Base-by-base conservation (phyloP, 2,329 filamentous ascomycete species). In the Colletotrichum tropicale region DNA sequence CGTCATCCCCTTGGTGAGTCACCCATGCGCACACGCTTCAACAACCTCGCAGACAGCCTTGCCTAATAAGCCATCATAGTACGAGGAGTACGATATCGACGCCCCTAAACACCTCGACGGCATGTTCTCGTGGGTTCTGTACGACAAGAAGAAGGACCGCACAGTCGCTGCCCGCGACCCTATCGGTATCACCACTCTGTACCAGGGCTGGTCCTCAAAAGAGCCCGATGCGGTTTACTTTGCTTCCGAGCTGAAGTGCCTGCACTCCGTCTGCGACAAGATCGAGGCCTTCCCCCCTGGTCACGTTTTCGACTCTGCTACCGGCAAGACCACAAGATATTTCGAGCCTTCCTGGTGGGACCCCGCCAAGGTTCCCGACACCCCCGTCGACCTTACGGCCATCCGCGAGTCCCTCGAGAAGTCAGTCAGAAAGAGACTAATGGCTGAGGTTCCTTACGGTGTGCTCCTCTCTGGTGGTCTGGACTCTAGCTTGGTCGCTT, bases 111-210 rank as follows among this genome's bases (percentile, higher is more conserved):
- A 95, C 86, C 93, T 99, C 80, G 97, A 99, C 85, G 97, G 97
- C 88, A 99, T 99, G 97, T 99, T 99, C 91, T 98, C 96, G 18
- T 99, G 98, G 88, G 96, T 99, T 72, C 91, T 99, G 69, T 98
- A 98, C 87, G 97, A 99, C 89, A 98, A 98, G 91, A 93, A 92
- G 80, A 93, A 96, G 85, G 94, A 99, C 89, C 94, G 97, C 80
- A 94, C 96, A 77, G 93, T 99, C 82, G 97, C 97, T 74, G 97
- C 97, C 71, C 93, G 97, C 84, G 97, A 99, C 85, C 97, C 97
- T 43, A 98, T 99, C 81, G 97, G 97, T 81, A 93, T 99, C 85
- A 98, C 96, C 79, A 98, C 95, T 78, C 96, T 99, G 85, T 99
- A 99, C 89, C 95, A 98, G 86, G 97, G 97, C 81, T 95, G 95